These are phyloP conservation scores for Nothomitra cinnamomea DNA, from an alignment of 2,329 filamentous ascomycete genomes.

Conservation along the genomic window DNA sequence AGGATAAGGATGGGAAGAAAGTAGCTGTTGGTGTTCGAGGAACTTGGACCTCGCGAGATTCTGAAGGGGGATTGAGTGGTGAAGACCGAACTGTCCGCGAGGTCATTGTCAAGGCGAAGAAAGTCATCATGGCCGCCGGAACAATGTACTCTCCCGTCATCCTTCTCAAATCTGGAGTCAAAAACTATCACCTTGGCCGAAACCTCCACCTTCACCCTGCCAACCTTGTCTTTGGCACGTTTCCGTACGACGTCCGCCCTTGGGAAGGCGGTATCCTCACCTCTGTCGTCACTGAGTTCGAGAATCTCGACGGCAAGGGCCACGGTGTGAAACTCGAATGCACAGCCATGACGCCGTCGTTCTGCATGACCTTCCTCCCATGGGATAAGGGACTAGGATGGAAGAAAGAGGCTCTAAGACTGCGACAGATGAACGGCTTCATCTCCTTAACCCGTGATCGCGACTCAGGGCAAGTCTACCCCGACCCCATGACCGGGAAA, in stretches of 20 bases:
- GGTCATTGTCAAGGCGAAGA: constrained; percentile 60
- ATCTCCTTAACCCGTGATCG: constrained; percentile 62
- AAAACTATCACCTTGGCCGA: constrained; percentile 64
- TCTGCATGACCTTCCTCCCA: constrained; percentile 43
- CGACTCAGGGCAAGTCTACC: constrained; percentile 56
- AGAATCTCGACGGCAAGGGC: constrained; percentile 63
- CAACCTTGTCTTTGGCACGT: constrained; percentile 14
- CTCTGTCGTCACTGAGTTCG: constrained; percentile 56
- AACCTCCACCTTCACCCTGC: constrained; percentile 74
- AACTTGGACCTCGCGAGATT: constrained; percentile 56
- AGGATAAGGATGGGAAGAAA: constrained; percentile 32
- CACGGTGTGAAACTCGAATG: constrained; percentile 74
- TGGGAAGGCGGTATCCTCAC: constrained; percentile 66
- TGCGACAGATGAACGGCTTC: constrained; percentile 52
- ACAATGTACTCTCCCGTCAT: constrained; percentile 62
- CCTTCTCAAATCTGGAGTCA: constrained; percentile 60
- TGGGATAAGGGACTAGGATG: constrained; percentile 54
- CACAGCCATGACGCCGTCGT: constrained; percentile 52
- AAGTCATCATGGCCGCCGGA: constrained; percentile 63
- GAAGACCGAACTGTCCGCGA: constrained; percentile 35
- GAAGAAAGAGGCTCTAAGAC: constrained; percentile 53
- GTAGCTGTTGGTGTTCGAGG: constrained; percentile 57
- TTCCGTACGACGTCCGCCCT: constrained; percentile 42
- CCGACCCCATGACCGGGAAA: constrained; percentile 49
- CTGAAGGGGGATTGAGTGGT: constrained; percentile 38